Evolutionary conservation across 768 basidiomycete species (phyloP), one percentile per base, ranked within the genome.

Genomic region (Rhizopogon sp.): DNA sequence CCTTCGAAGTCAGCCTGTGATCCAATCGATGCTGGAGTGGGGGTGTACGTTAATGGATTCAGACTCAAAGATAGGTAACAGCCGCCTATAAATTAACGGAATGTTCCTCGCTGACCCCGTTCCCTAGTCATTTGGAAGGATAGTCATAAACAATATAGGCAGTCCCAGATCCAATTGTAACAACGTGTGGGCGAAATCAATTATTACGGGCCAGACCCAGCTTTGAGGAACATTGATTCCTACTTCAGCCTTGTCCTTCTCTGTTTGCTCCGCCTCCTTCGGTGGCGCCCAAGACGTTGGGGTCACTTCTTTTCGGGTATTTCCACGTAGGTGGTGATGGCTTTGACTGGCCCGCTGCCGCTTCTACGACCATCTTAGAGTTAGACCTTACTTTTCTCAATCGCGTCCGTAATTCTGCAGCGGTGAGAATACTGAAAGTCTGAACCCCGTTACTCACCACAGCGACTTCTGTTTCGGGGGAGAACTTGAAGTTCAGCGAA

Each of bases 311-410:
- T 54, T 63, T 43, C 58, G 58, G 45, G 29, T 57, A 51, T 58
- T 68, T 29, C 53, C 43, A 47, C 68, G 74, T 40, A 69, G 8
- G 8, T 73, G 70, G 11, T 68, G 66, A 57, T 83, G 4, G 83
- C 67, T 84, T 89, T 31, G 77, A 73, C 72, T 86, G 90, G 28
- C 87, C 83, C 46, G 82, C 71, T 3, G 90, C 90, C 5, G 90
- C 91, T 67, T 92, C 90, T 3, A 90, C 89, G 5, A 93, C 90
- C 80, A 93, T 88, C 55, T 89, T 92, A 62, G 25, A 25, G 3
- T 25, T 25, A 5, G 25, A 25, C 25, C 4, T 25, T 25, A 25
- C 3, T 25, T 25, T 25, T 25, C 25, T 25, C 25, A 25, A 25
- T 25, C 25, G 25, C 25, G 4, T 25, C 25, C 25, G 25, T 25